Base-by-base conservation (phyloP, 805 yeast species). In the Starmerella floris region DNA sequence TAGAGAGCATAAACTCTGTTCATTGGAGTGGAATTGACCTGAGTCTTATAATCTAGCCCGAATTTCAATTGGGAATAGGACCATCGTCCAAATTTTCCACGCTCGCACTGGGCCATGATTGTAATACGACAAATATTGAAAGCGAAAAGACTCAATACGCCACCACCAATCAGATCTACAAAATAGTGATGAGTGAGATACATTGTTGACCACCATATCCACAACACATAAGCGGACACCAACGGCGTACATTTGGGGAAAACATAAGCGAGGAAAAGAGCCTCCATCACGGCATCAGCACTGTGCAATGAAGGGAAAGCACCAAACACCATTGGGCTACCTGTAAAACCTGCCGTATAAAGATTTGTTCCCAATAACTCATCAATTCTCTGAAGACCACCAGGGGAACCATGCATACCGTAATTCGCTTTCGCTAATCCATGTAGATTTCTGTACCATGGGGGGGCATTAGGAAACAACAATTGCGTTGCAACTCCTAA, bases 151-250 rank as follows among this genome's bases (percentile, higher is more conserved):
- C 94, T 76, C 43, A 91, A 67, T n/a, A 76, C 71, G 2, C 95
- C 88, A 20, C 98, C 98, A n/a, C 83, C 88, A 56, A 83, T 83
- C 41, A 88, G 73, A 59, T 88, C 97, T 46, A 88, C 76, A 57
- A 91, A 91, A 61, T 88, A 88, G 63, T 88, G 98, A 62, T 88
- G 98, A 0, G 96, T 88, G 56, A 88, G 70, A 62, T 88, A 88
- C 98, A 88, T 88, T 15, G 97, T 91, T 39, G 91, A 74, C 94
- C 95, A 91, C 97, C 97, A 88, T 52, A 91, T 70, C 93, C 94
- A 84, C 49, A 76, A 64, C n/a, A 84, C 91, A 59, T 88, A 91
- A 17, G 68, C 62, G 58, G 78, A 69, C 69, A 84, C 82, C 5
- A 82, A 46, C 6, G 79, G 76, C 1, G 75, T 67, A 37, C 67